Evolutionary conservation across 1,284 basidiomycete genomes (phyloP).

Genomic region (Fomitopsis betulina): DNA sequence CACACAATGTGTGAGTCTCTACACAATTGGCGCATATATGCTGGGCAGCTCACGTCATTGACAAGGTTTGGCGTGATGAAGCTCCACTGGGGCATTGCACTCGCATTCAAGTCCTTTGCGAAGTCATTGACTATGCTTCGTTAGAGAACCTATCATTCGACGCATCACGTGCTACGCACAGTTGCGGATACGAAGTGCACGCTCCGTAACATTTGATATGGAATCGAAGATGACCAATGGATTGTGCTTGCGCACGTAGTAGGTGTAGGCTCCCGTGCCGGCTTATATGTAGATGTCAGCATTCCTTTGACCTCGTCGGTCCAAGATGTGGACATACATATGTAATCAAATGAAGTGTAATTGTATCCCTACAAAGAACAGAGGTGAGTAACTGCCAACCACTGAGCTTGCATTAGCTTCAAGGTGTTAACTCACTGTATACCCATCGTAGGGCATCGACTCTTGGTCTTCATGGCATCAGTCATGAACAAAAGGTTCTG

Average conservation of each 20-base stretch:
- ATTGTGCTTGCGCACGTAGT: conserved; percentile 60
- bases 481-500: too few relatives aligned
- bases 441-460: conserved; percentile 55
- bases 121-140: conserved; percentile 46
- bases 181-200: conserved; percentile 52
- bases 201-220: conserved; percentile 35
- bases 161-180: conserved; percentile 22
- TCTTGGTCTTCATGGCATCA: conserved; percentile 39
- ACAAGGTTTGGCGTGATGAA: conserved; percentile 66
- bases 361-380: conserved; percentile 25
- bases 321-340: conserved; percentile 28
- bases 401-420: not conserved
- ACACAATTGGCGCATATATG: not conserved
- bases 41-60: conserved; percentile 34
- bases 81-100: conserved; percentile 54
- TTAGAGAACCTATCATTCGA: not conserved
- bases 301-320: too few relatives aligned
- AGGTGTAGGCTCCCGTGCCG: conserved; percentile 35
- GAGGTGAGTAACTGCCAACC: not conserved
- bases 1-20: not conserved
- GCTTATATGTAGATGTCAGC: conserved; percentile 28
- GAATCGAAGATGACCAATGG: conserved; percentile 52
- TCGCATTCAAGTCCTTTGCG: conserved; percentile 45
- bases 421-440: conserved; percentile 16
- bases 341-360: conserved; percentile 41